A percentile compares a stretch with the other conserved stretches of the same genome.
Evolutionary conservation across 2,329 filamentous ascomycete species (phyloP).

Genomic region (Xylaria sp.): DNA sequence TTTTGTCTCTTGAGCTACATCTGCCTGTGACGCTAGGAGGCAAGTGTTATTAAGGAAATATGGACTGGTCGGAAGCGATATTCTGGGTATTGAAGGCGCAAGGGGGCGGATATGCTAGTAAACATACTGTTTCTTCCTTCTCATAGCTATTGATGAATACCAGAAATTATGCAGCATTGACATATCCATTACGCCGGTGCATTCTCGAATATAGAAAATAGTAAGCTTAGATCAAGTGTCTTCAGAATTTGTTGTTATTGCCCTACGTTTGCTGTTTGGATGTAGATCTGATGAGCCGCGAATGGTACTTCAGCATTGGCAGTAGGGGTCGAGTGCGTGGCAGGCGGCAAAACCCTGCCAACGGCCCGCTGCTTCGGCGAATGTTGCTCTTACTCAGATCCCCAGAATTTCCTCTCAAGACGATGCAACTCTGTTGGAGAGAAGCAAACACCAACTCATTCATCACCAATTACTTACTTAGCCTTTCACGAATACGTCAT

Average conservation of each 20-base stretch:
- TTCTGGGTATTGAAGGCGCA: conserved; percentile 6
- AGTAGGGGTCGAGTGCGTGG: not conserved
- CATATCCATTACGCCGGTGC: no score
- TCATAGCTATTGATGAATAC: not conserved
- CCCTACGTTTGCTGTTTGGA: not conserved
- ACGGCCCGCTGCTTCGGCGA: not conserved
- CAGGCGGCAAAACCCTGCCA: not conserved
- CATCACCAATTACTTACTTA: not conserved
- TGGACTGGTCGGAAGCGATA: conserved; percentile 1
- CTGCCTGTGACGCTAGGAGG: not conserved
- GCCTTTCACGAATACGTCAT: not conserved
- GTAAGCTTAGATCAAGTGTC: not conserved
- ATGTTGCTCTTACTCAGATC: no score
- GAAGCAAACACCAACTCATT: not conserved
- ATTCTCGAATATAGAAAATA: not conserved
- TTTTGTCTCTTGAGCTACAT: not conserved
- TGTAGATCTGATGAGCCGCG: not conserved
- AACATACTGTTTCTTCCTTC: not conserved
- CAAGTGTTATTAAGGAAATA: not conserved
- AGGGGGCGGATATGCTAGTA: not conserved
- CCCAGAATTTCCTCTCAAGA: not conserved
- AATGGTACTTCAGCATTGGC: no score
- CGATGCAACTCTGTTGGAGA: not conserved
- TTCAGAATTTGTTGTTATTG: not conserved
- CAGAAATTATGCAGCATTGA: not conserved